phyloP scores from a whole-genome alignment of 2,329 filamentous ascomycete genomes.

The Aspergillus intermedius region DNA sequence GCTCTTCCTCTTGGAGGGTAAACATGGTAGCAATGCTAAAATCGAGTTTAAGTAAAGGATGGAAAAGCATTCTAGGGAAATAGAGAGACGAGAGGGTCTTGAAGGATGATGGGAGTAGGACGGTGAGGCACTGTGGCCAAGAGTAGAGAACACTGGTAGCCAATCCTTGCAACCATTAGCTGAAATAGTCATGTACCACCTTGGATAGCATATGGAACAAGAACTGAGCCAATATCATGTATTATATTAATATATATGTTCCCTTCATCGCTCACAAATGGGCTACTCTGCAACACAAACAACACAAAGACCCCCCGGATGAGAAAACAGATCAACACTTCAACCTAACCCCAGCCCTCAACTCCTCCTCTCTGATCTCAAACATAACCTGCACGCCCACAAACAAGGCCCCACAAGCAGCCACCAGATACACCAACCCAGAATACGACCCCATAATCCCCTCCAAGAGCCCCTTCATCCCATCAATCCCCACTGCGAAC shows the following conservation, averaged over 20 bases:
- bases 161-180: too few species aligned
- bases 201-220: not conserved
- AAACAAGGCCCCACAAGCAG: slow-evolving; percentile 69
- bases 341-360: slow-evolving; percentile 70
- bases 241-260: too few species aligned
- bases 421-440: slow-evolving; percentile 67
- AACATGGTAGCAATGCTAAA: too few species aligned
- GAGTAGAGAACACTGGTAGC: too few species aligned
- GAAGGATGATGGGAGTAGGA: too few species aligned
- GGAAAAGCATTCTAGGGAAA: too few species aligned
- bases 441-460: slow-evolving; percentile 71
- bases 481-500: slow-evolving; percentile 87
- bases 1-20: not conserved
- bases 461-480: slow-evolving; percentile 66
- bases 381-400: slow-evolving; percentile 92
- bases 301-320: not conserved
- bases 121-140: too few species aligned
- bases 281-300: not conserved
- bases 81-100: too few species aligned
- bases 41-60: too few species aligned
- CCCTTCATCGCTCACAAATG: too few species aligned
- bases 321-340: slow-evolving; percentile 57
- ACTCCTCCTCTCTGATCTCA: slow-evolving; percentile 80
- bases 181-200: too few species aligned
- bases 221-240: too few species aligned